Base-by-base conservation (phyloP, 2,329 filamentous ascomycete genomes). In the Akanthomyces uredinophilus region DNA sequence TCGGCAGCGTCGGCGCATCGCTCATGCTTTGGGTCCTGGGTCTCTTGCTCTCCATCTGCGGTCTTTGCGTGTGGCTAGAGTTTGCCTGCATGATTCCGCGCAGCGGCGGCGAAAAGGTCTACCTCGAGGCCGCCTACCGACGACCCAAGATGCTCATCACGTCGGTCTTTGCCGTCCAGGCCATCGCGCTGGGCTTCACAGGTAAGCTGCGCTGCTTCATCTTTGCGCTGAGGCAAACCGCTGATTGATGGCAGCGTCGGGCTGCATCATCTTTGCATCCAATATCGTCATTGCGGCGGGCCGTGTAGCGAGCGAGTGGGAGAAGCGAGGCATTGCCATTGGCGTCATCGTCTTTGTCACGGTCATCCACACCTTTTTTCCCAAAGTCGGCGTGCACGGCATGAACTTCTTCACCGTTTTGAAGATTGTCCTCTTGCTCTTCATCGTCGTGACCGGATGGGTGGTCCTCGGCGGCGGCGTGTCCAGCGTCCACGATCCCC, bases 21-120 rank as follows among this genome's bases (percentile, higher is more conserved):
- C 60, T 67, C 50, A 22, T 67, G 8, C 47, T 68, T 4, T 68
- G 65, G 65, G 63, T 66, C 3, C 55, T 67, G 50, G 66, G 66
- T 5, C 64, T 68, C 2, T 29, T 67, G 43, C 59, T 68, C 3
- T n/a, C 58, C 24, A 13, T 61, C 10, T 27, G 5, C 37, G 58
- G 58, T 10, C 39, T 61, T 4, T 61, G 58, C 49, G 60, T 66
- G 14, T 66, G 64, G 64, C 63, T 66, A 6, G 64, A 66, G 41
- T 65, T 66, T 44, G 64, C 64, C 3, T 66, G 64, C 51, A 65
- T 66, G 64, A 66, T 66, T 22, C 64, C 64, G 16, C 63, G 64
- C 27, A 66, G 64, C 35, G 64, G 64, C 32, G 64, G 64, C 46
- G 64, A 66, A 63, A 66, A 66, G 55, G 61, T 66, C 22, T 66